Evolutionary conservation across 1,284 basidiomycete species (phyloP), one percentile per base, ranked within the genome.

Genomic region (Fomes fomentarius): DNA sequence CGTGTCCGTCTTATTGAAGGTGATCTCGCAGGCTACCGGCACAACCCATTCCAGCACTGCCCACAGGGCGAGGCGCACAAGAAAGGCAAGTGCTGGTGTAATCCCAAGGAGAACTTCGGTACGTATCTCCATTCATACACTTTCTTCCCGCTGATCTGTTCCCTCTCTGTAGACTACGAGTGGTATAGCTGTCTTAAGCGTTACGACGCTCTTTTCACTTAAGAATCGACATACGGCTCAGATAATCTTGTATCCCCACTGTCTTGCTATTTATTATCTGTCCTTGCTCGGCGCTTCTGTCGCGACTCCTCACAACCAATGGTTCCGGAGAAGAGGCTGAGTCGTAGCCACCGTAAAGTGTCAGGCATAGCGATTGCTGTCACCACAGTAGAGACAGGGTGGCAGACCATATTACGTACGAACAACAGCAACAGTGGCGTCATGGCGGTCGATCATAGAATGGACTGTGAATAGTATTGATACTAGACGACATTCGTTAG

Each of bases 391-490:
- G 19, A 21, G 22, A 25, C 26, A 15, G 44, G 22, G 41, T 28
- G 33, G 37, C 22, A 41, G 46, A 35, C 30, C 38, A 35, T 26
- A 38, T 51, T 17, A 28, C 45, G 26, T 49, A 35, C 22, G 37
- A 37, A 44, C 39, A 46, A 48, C 54, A 3, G 35, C 47, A 40
- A 24, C 37, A 42, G 38, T 42, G 24, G 38, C 35, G 30, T 31
- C 46, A 24, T 10, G 24, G 35, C 25, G 17, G 35, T 42, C 47
- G 15, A 54, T 74, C 64, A 91, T 61, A 91, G 72, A 60, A 91
- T 90, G 48, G 89, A 91, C 71, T 93, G 91, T 34, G 89, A 91
- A 68, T 92, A 92, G 66, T 93, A 93, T 78, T 93, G 91, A 73
- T 81, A 87, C 83, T 86, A 62, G 15, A 47, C 19, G 21, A 2